Evolutionary conservation across 2,329 filamentous ascomycete genomes (phyloP).

Genomic region (Colletotrichum sp.): DNA sequence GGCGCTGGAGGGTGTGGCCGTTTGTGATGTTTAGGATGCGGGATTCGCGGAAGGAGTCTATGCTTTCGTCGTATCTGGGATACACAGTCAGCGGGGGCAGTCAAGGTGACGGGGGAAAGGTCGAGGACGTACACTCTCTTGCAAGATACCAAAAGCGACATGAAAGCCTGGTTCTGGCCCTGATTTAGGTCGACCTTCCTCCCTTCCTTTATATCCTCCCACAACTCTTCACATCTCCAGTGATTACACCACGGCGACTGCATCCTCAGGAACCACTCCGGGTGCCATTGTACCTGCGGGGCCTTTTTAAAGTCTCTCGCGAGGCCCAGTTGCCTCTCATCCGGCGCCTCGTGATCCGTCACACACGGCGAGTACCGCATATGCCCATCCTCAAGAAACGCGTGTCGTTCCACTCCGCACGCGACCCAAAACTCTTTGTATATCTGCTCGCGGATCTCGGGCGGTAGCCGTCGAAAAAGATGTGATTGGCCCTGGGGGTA

Average conservation of each 20-base stretch:
- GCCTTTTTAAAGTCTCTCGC: not conserved
- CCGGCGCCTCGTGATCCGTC: constrained; percentile 12
- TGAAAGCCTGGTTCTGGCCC: not conserved
- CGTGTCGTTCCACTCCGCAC: constrained; percentile 8
- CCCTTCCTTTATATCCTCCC: constrained; percentile 6
- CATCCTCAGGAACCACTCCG: constrained; percentile 18
- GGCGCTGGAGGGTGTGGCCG: constrained; percentile 3
- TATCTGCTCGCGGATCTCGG: constrained; percentile 19
- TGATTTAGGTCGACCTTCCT: not conserved
- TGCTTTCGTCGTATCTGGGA: constrained; percentile 11
- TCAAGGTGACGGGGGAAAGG: no score
- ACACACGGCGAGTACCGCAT: constrained; percentile 8
- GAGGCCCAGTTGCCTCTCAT: constrained; percentile 13
- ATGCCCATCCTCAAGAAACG: not conserved
- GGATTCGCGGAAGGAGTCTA: not conserved
- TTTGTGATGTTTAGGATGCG: constrained; percentile 17
- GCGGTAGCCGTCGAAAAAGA: constrained; percentile 10
- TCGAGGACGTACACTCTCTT: constrained; percentile 9
- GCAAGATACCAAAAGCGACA: constrained; percentile 17
- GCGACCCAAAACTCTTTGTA: constrained; percentile 8
- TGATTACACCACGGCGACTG: constrained; percentile 23
- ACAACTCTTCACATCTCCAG: constrained; percentile 20
- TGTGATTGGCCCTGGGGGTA: not conserved
- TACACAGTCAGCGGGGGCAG: no score
- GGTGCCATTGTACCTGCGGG: constrained; percentile 3